Evolutionary conservation across 306 rosid genomes (phyloP).

Genomic region (Rosa chinensis): DNA sequence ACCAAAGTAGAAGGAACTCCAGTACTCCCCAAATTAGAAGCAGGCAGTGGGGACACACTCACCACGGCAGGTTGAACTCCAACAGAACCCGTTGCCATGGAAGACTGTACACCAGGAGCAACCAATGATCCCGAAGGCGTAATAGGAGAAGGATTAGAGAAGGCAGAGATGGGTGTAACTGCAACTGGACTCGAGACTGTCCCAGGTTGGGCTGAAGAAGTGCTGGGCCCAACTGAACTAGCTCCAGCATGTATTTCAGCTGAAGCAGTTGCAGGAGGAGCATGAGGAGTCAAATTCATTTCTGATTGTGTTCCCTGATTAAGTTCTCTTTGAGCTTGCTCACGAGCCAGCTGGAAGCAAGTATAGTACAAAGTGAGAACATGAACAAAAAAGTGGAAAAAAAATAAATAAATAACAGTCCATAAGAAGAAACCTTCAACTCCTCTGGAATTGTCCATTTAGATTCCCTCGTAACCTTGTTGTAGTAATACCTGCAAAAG

Average conservation of each 20-base stretch:
- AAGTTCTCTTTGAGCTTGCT: constrained; percentile 70
- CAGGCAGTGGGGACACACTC: constrained; percentile 39
- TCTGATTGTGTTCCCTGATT: constrained; percentile 60
- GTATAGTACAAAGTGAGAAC: constrained; percentile 25
- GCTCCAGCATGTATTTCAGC: constrained; percentile 43
- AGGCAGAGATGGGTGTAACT: constrained; percentile 62
- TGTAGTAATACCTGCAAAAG: constrained; percentile 82
- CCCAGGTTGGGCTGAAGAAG: constrained; percentile 51
- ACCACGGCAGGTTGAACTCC: constrained; percentile 52
- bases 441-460: constrained; percentile 99
- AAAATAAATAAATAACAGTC: constrained; percentile 1
- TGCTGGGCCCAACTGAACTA: constrained; percentile 40
- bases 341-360: constrained; percentile 85
- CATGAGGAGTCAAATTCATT: constrained; percentile 40
- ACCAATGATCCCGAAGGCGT: constrained; percentile 50
- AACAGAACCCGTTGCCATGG: constrained; percentile 37
- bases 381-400: background rate
- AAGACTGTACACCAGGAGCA: constrained; percentile 41
- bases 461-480: constrained; percentile 90
- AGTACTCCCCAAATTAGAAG: constrained; percentile 47
- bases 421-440: constrained; percentile 61
- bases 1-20: constrained; percentile 50
- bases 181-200: constrained; percentile 71
- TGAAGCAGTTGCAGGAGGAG: constrained; percentile 40
- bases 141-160: constrained; percentile 53